Percentiles rank a stretch among this genome's conserved stretches.
These are phyloP conservation scores for Cylindrotheca closterium DNA, from an alignment of 108 stramenopile species.

Conservation along the genomic window DNA sequence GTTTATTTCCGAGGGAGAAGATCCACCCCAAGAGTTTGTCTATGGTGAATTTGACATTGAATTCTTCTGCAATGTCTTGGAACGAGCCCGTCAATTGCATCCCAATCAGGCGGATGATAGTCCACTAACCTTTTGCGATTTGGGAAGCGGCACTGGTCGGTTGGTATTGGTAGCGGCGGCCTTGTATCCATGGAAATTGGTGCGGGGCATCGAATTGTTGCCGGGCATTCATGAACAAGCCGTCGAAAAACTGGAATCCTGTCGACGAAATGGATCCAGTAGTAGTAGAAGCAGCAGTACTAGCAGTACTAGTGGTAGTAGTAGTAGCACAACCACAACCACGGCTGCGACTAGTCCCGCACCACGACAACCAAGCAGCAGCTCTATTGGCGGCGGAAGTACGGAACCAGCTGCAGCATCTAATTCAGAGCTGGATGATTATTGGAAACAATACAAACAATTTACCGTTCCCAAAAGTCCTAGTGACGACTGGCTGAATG, in stretches of 20 bases:
- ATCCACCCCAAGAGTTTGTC: constrained; percentile 66
- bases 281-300: too few relatives aligned
- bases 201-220: constrained; percentile 69
- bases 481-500: not conserved
- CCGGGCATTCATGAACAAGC: constrained; percentile 56
- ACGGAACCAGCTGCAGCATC: too few relatives aligned
- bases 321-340: not conserved
- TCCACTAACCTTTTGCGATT: constrained; percentile 57
- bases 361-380: too few relatives aligned
- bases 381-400: too few relatives aligned
- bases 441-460: constrained; percentile 11
- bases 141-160: constrained; percentile 80
- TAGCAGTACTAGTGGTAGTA: not conserved
- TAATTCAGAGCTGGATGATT: not conserved
- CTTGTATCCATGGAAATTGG: constrained; percentile 62
- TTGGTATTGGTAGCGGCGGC: constrained; percentile 73
- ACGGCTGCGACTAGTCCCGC: not conserved
- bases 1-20: constrained; percentile 56
- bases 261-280: too few relatives aligned
- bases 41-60: constrained; percentile 83
- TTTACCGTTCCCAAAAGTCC: not conserved
- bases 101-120: constrained; percentile 1
- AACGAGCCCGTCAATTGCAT: constrained; percentile 38
- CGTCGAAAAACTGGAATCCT: constrained; percentile 24
- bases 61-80: constrained; percentile 66